These are phyloP conservation scores for Xylariales sp. DNA, from an alignment of 2,329 filamentous ascomycete species.

Conservation along the genomic window DNA sequence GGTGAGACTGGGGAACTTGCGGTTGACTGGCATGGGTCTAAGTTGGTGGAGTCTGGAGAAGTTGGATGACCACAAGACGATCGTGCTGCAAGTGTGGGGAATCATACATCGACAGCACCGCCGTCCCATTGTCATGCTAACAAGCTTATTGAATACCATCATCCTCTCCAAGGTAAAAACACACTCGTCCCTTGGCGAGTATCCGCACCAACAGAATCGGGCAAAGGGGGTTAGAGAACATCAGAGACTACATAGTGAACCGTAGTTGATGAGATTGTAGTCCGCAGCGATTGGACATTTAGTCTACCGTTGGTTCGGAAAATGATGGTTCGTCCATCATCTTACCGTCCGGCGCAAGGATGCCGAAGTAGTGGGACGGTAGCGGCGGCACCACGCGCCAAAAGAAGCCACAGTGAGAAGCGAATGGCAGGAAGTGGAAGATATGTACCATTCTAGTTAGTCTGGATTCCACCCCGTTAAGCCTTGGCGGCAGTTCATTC, in stretches of 20 bases:
- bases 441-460: background rate
- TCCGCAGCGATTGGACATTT: too few relatives aligned
- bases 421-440: background rate
- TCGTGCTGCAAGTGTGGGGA: slow-evolving; percentile 3
- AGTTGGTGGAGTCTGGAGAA: slow-evolving; percentile 8
- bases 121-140: too few relatives aligned
- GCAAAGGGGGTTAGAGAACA: too few relatives aligned
- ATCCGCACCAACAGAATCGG: too few relatives aligned
- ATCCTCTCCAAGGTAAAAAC: too few relatives aligned
- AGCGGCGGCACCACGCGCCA: background rate
- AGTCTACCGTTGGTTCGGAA: too few relatives aligned
- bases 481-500: slow-evolving; percentile 3
- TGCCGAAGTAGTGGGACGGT: background rate
- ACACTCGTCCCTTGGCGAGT: too few relatives aligned
- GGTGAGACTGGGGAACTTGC: background rate
- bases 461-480: background rate
- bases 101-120: background rate
- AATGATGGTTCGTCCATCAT: too few relatives aligned
- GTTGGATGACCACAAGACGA: slow-evolving; percentile 5
- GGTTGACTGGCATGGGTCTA: background rate
- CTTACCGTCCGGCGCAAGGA: too few relatives aligned
- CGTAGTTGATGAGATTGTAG: too few relatives aligned
- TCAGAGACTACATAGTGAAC: too few relatives aligned
- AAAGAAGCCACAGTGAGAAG: background rate
- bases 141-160: too few relatives aligned